phyloP scores from a whole-genome alignment of 1,139 yeast species.

The Suhomyces bolitotheri region DNA sequence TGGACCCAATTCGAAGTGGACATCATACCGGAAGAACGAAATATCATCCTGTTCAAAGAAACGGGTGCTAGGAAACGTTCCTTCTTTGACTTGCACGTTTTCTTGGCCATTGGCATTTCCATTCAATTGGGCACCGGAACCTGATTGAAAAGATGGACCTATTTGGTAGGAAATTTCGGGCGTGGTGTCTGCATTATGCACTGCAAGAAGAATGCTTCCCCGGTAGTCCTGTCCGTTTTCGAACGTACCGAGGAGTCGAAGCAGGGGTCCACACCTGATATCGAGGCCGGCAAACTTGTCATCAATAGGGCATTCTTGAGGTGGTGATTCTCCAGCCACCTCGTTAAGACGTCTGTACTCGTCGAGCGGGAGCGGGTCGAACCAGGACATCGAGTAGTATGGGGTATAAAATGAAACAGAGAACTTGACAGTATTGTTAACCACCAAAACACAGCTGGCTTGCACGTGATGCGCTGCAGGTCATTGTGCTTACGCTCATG shows the following conservation, averaged over 20 bases:
- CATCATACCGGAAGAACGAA: constrained; percentile 62
- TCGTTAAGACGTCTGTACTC: constrained; percentile 31
- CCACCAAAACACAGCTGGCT: too few species aligned
- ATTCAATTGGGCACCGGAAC: constrained; percentile 2
- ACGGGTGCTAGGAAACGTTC: constrained; percentile 46
- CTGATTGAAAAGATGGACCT: constrained; percentile 30
- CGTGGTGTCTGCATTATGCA: constrained; percentile 36
- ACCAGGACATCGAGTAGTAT: constrained; percentile 24
- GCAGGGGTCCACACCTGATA: constrained; percentile 74
- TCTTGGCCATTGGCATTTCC: constrained; percentile 9
- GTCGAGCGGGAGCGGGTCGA: constrained; percentile 32
- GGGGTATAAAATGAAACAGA: too few species aligned
- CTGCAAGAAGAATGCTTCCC: constrained; percentile 64
- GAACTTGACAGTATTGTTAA: too few species aligned
- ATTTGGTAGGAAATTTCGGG: constrained; percentile 42
- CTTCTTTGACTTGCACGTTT: constrained; percentile 19
- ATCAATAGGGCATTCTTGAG: constrained; percentile 21
- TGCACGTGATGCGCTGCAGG: too few species aligned
- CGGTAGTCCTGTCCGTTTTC: constrained; percentile 55
- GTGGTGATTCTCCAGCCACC: constrained; percentile 25
- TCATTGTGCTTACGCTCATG: too few species aligned
- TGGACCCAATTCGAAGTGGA: constrained; percentile 47
- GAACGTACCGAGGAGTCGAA: constrained; percentile 64
- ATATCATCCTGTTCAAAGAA: constrained; percentile 51
- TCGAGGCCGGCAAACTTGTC: constrained; percentile 33